Percentiles rank a stretch among this genome's conserved stretches.
Conservation (phyloP, 148 eudicot genomes). For the Rhododendron williamsianum region DNA sequence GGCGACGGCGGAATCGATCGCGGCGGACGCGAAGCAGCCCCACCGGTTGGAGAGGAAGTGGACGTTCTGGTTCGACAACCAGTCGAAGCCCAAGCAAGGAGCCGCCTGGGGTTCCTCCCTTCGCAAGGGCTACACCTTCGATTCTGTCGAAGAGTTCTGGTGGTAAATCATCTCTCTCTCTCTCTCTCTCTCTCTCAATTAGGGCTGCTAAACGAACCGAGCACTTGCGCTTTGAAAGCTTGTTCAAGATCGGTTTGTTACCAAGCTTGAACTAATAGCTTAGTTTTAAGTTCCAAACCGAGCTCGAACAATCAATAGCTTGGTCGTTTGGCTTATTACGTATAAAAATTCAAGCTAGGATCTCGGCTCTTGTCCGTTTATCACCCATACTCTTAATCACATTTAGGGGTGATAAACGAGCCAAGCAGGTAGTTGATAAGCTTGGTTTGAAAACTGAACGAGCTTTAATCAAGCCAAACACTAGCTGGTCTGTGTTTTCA, state of each 20-base stretch:
- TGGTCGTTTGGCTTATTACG: slow-evolving; percentile 2
- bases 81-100: slow-evolving; percentile 82
- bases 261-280: too few relatives aligned
- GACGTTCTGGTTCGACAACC: slow-evolving; percentile 92
- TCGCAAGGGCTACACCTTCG: slow-evolving; percentile 67
- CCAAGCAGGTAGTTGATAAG: too few relatives aligned
- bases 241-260: not conserved
- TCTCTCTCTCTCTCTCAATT: not conserved
- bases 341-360: not conserved
- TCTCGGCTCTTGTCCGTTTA: not conserved
- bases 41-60: slow-evolving; percentile 78
- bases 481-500: too few relatives aligned
- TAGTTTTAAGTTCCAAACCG: not conserved
- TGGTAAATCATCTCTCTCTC: slow-evolving; percentile 37
- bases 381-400: too few relatives aligned
- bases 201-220: not conserved
- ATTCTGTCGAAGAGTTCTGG: slow-evolving; percentile 94
- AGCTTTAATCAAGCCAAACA: too few relatives aligned
- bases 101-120: slow-evolving; percentile 86
- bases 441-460: too few relatives aligned
- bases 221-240: not conserved
- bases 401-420: too few relatives aligned
- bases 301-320: not conserved
- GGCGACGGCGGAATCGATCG: slow-evolving; percentile 16
- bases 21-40: slow-evolving; percentile 31